Evolutionary conservation across 345 rosid genomes (phyloP), one percentile per base, ranked within the genome.

Genomic region (Hibiscus syriacus): DNA sequence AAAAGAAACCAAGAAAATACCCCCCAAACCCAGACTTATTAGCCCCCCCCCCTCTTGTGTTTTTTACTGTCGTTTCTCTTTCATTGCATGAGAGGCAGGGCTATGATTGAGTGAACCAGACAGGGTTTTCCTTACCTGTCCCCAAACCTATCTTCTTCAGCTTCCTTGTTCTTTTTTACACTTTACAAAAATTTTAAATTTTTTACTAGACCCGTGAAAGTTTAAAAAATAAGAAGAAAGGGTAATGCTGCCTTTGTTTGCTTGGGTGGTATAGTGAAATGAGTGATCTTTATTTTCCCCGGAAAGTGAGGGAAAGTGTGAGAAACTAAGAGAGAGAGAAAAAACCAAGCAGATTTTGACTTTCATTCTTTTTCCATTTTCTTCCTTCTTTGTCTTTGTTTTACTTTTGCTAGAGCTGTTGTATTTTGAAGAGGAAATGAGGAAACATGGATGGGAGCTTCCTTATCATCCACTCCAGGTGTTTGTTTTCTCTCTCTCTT

Each of bases 381-480:
- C 53, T 53, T 71, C 63, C 74, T 64, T 76, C 58, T 25, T 34
- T 50, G 17, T 26, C 67, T 80, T 73, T 72, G 53, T 72, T 62
- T 57, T 69, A 48, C 22, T 69, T 75, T 69, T 70, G 6, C 65
- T 61, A 26, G 69, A 71, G 74, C 65, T 73, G 74, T 76, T 68
- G 75, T 80, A 77, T 83, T 86, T 45, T 45, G 50, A 69, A 68
- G 11, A 13, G 30, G 74, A 73, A 75, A 94, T 94, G 99, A 91
- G 98, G 86, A 94, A 89, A 79, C 85, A 94, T 77, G 99, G 99
- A 80, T 94, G 99, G 98, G 90, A 94, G 71, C 93, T 94, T 70
- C 99, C 99, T 48, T 88, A 91, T 50, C 99, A 94, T 66, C 98
- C 99, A n/a, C 98, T 94, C 56, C 99, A 94, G 97, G 99, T 86